Conservation (phyloP, 2,329 filamentous ascomycete genomes). For the Colletotrichum echinochloae region DNA sequence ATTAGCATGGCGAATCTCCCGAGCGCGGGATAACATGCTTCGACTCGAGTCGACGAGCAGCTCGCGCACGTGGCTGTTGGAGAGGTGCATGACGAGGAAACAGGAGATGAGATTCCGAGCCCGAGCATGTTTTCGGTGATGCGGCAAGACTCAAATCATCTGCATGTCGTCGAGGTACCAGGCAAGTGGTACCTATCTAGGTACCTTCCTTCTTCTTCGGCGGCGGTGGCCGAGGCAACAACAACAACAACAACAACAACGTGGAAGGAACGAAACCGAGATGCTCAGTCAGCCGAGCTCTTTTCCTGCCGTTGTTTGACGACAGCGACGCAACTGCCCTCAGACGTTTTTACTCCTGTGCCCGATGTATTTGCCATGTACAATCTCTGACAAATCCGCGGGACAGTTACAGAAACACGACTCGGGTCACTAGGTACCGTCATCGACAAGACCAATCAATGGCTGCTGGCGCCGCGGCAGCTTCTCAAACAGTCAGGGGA, state of each 20-base stretch:
- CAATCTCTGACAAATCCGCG: neutral
- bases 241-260: no score
- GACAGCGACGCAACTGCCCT: neutral
- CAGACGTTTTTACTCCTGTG: neutral
- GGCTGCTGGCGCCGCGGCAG: neutral
- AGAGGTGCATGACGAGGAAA: neutral
- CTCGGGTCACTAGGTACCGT: neutral
- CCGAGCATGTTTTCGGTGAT: slow-evolving; percentile 9
- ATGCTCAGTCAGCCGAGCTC: neutral
- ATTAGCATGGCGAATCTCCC: slow-evolving; percentile 10
- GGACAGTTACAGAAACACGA: neutral
- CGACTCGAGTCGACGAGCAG: neutral
- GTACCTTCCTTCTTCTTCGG: neutral
- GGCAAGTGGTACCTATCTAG: neutral
- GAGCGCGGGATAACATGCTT: slow-evolving; percentile 5
- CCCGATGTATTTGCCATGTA: neutral
- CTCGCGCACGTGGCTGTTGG: slow-evolving; percentile 14
- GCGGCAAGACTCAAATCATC: slow-evolving; percentile 7
- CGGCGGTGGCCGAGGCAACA: neutral
- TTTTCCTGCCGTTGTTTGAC: no score
- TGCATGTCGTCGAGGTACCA: neutral
- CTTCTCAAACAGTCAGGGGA: neutral
- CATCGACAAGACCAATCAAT: neutral
- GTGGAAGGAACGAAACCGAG: neutral
- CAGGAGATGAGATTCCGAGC: neutral